Evolutionary conservation across 140 eudicot species (phyloP).

Genomic region (Cichorium intybus): DNA sequence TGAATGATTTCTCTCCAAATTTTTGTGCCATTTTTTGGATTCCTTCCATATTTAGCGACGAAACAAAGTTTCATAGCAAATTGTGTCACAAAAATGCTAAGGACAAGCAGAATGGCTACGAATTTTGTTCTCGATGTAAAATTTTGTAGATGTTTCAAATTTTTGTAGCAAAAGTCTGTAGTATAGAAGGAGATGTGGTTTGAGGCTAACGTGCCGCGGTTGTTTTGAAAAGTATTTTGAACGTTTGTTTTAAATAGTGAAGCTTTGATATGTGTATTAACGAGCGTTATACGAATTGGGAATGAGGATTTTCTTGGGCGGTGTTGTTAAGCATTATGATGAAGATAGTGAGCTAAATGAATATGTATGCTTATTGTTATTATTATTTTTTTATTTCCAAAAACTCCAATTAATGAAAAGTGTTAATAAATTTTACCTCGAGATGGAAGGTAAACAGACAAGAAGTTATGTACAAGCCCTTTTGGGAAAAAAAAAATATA

Average conservation of each 20-base stretch:
- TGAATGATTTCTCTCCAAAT: not conserved
- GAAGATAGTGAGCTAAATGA: not conserved
- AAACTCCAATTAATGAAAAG: too few species aligned
- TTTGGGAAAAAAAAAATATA: too few species aligned
- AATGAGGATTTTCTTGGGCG: not conserved
- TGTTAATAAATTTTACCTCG: too few species aligned
- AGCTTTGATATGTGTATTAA: not conserved
- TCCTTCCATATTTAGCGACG: too few species aligned
- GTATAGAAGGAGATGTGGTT: not conserved
- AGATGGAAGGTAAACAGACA: too few species aligned
- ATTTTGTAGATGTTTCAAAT: not conserved
- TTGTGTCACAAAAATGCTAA: not conserved
- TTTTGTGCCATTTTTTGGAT: too few species aligned
- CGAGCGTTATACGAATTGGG: not conserved
- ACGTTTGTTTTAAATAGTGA: constrained; percentile 8
- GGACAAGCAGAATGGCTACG: not conserved
- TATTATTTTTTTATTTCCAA: too few species aligned
- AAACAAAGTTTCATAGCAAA: too few species aligned
- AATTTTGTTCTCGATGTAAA: not conserved
- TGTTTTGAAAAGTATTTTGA: constrained; percentile 1
- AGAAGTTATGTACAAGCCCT: too few species aligned
- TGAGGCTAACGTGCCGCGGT: not conserved
- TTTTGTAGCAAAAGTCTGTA: not conserved
- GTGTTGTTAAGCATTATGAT: not conserved
- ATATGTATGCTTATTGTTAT: too few species aligned